phyloP scores from a whole-genome alignment of 495 filamentous ascomycete species.

The Platismatia glauca region DNA sequence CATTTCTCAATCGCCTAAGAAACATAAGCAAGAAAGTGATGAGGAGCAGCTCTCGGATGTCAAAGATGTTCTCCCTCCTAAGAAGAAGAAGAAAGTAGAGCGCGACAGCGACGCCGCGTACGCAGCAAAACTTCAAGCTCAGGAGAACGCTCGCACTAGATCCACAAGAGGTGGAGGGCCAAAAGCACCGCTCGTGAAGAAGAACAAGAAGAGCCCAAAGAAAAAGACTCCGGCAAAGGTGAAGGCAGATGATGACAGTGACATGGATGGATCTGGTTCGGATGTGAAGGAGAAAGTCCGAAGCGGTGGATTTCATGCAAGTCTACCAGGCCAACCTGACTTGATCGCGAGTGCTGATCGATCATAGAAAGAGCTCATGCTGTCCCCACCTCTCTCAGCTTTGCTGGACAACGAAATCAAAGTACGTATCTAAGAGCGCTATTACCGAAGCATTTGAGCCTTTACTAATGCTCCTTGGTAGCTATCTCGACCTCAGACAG shows the following conservation, averaged over 20 bases:
- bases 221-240: slow-evolving; percentile 68
- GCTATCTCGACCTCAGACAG: slow-evolving; percentile 87
- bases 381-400: slow-evolving; percentile 57
- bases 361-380: slow-evolving; percentile 52
- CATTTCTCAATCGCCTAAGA: slow-evolving; percentile 48
- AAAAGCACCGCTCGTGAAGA: slow-evolving; percentile 54
- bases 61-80: slow-evolving; percentile 35
- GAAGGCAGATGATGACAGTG: slow-evolving; percentile 70
- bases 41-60: slow-evolving; percentile 43
- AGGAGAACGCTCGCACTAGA: slow-evolving; percentile 71
- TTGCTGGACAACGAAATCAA: slow-evolving; percentile 53
- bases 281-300: slow-evolving; percentile 52
- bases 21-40: slow-evolving; percentile 47
- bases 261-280: slow-evolving; percentile 55
- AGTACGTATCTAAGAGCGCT: slow-evolving; percentile 32
- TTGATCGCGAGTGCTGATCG: neutral
- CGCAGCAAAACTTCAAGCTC: slow-evolving; percentile 81
- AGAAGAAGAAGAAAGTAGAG: slow-evolving; percentile 48
- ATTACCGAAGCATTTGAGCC: neutral
- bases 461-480: slow-evolving; percentile 28
- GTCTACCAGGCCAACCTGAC: slow-evolving; percentile 20
- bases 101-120: slow-evolving; percentile 74
- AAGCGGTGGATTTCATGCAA: slow-evolving; percentile 60
- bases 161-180: slow-evolving; percentile 57
- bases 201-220: slow-evolving; percentile 44